A percentile compares a stretch with the other conserved stretches of the same genome.
These are phyloP conservation scores for Sedum album DNA, from an alignment of 164 flowering plant species.

Conservation along the genomic window DNA sequence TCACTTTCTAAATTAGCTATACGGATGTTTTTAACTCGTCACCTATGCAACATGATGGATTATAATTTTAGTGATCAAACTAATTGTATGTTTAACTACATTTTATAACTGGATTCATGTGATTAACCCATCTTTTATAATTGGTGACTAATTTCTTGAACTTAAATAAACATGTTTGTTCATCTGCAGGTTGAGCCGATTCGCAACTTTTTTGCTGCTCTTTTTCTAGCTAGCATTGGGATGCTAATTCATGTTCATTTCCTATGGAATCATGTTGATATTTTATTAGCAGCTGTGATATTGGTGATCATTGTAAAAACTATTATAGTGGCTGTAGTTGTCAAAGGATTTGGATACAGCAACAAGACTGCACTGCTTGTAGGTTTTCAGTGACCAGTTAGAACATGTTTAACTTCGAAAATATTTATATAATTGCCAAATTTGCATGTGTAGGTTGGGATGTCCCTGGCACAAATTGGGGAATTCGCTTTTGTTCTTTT, in stretches of 20 bases:
- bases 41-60: neutral
- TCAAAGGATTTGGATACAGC: slow-evolving; percentile 79
- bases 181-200: slow-evolving; percentile 72
- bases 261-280: too few relatives aligned
- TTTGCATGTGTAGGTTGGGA: too few relatives aligned
- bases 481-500: too few relatives aligned
- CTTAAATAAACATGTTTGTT: neutral
- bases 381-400: slow-evolving; percentile 20
- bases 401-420: neutral
- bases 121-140: neutral
- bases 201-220: slow-evolving; percentile 83
- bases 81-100: too few relatives aligned
- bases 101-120: neutral
- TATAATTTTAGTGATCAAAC: neutral
- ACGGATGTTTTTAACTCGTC: neutral
- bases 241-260: too few relatives aligned
- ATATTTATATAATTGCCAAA: slow-evolving; percentile 10
- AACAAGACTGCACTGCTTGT: slow-evolving; percentile 82
- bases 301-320: slow-evolving; percentile 80
- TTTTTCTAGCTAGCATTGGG: too few relatives aligned
- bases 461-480: too few relatives aligned
- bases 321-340: slow-evolving; percentile 50
- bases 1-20: too few relatives aligned
- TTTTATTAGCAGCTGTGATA: too few relatives aligned
- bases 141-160: neutral